A percentile compares a stretch with the other conserved stretches of the same genome.
Evolutionary conservation across 176 grass and related monocot genomes (phyloP).

Genomic region (Zea luxurians): DNA sequence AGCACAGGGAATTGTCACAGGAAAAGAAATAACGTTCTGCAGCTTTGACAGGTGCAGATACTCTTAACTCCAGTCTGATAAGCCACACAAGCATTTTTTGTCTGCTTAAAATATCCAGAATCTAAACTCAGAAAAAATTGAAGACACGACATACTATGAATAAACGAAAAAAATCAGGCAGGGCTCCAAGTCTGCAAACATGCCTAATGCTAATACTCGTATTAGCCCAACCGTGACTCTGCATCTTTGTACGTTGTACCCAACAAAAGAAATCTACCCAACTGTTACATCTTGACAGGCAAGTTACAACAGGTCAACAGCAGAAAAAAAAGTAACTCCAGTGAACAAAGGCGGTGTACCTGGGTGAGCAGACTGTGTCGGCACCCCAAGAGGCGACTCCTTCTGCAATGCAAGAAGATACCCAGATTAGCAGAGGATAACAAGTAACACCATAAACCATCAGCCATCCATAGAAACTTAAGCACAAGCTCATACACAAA

Average conservation of each 20-base stretch:
- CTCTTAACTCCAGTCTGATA: no score
- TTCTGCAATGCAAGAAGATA: constrained; percentile 48
- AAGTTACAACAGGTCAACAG: constrained; percentile 7
- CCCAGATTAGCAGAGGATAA: background rate
- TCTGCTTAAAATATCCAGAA: background rate
- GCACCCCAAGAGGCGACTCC: constrained; percentile 75
- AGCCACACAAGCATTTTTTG: background rate
- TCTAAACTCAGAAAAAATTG: background rate
- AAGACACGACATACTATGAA: background rate
- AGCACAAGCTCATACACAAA: background rate
- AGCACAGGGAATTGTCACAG: background rate
- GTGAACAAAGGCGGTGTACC: constrained; percentile 32
- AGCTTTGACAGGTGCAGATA: background rate
- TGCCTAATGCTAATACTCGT: background rate
- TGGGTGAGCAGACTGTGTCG: constrained; percentile 87
- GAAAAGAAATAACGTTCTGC: background rate
- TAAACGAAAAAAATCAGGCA: background rate
- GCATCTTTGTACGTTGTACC: background rate
- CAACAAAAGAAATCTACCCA: background rate
- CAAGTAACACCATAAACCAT: background rate
- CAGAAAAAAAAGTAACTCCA: background rate
- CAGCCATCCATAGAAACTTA: background rate
- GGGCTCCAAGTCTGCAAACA: background rate
- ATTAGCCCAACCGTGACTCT: background rate
- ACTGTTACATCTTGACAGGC: background rate